Conservation (phyloP, 2,329 filamentous ascomycete genomes). For the Aaosphaeria arxii region DNA sequence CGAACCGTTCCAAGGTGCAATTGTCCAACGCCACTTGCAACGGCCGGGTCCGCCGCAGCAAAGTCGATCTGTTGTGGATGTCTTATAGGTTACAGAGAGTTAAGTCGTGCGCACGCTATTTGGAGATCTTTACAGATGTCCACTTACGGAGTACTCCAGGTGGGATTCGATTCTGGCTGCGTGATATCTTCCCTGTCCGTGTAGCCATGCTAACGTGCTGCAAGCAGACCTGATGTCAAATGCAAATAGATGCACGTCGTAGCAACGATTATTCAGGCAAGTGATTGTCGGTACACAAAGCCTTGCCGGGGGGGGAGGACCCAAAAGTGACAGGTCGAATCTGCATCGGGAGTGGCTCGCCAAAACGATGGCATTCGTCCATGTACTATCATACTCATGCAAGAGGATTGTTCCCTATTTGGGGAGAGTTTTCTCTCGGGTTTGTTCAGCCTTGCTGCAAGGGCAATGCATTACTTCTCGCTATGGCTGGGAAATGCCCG, state of each 20-base stretch:
- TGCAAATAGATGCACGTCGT: constrained; percentile 7
- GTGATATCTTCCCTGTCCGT: constrained; percentile 21
- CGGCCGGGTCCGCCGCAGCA: no score
- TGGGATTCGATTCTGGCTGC: constrained; percentile 1
- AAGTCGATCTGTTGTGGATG: no score
- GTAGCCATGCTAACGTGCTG: constrained; percentile 28
- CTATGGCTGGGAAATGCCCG: constrained; percentile 13
- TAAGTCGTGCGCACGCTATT: no score
- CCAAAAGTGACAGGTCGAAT: constrained; percentile 27
- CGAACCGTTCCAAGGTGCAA: no score
- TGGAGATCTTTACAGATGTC: no score
- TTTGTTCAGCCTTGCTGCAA: constrained; percentile 34
- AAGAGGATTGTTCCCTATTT: no score
- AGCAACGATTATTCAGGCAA: no score
- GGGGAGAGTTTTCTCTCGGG: not conserved
- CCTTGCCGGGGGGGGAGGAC: no score
- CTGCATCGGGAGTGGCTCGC: constrained; percentile 1
- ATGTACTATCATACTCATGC: not conserved
- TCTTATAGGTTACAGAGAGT: no score
- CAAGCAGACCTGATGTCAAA: constrained; percentile 31
- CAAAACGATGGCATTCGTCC: not conserved
- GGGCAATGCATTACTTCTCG: constrained; percentile 23
- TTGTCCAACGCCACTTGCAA: no score
- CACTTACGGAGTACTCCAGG: no score
- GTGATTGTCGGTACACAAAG: no score